Evolutionary conservation across 108 stramenopile species (phyloP).

Genomic region (Chaetoceros tenuissimus): DNA sequence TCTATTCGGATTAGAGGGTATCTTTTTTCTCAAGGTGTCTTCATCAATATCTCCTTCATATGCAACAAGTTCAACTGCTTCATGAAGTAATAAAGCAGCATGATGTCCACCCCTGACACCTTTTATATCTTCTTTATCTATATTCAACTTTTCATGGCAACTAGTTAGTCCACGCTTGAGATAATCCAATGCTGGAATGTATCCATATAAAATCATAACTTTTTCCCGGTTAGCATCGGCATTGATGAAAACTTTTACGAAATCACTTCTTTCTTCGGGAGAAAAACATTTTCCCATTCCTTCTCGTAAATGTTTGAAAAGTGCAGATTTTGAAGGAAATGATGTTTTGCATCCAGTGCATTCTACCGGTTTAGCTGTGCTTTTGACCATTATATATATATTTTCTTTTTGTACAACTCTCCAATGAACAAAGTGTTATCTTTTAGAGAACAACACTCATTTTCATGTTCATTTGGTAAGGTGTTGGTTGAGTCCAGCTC

Average conservation of each 20-base stretch:
- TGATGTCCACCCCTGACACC: slow-evolving; percentile 33
- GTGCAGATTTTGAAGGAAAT: slow-evolving; percentile 51
- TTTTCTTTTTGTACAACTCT: no score
- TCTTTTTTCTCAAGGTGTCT: background rate
- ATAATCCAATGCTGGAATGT: slow-evolving; percentile 35
- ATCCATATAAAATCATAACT: slow-evolving; percentile 60
- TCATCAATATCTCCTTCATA: slow-evolving; percentile 13
- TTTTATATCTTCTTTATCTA: background rate
- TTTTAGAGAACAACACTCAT: no score
- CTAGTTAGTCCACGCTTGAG: slow-evolving; percentile 13
- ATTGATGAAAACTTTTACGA: slow-evolving; percentile 26
- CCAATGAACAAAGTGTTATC: no score
- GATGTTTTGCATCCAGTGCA: slow-evolving; percentile 47
- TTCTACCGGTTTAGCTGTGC: no score
- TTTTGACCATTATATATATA: no score
- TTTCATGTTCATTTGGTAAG: no score
- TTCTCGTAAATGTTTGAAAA: slow-evolving; percentile 59
- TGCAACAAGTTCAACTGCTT: slow-evolving; percentile 36
- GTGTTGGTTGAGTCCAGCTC: no score
- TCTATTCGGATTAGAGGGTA: slow-evolving; percentile 26
- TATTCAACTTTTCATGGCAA: slow-evolving; percentile 1
- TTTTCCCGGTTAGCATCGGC: slow-evolving; percentile 37
- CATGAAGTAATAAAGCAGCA: slow-evolving; percentile 45
- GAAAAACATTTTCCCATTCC: slow-evolving; percentile 51
- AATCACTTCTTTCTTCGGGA: slow-evolving; percentile 39